These are phyloP conservation scores for Pythium monospermum DNA, from an alignment of 352 stramenopile species.

Conservation along the genomic window DNA sequence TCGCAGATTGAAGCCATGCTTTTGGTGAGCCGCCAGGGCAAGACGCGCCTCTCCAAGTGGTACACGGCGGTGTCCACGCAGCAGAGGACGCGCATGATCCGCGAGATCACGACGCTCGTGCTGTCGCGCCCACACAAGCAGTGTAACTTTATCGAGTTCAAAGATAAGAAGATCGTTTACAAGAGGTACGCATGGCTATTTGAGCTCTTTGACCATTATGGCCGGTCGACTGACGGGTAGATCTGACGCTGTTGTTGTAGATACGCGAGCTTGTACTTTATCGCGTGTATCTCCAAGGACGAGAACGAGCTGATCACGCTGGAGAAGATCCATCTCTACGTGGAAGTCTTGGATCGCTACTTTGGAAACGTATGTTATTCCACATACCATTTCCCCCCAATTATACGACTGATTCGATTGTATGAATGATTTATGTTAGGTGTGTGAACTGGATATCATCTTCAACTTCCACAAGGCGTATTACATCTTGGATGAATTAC, in stretches of 20 bases:
- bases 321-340: conserved; percentile 97
- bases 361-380: conserved; percentile 86
- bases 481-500: conserved; percentile 99
- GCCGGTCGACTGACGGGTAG: too few relatives aligned
- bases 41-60: conserved; percentile 90
- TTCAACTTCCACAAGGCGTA: conserved; percentile 99
- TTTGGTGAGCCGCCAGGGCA: conserved; percentile 89
- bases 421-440: too few relatives aligned
- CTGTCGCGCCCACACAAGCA: conserved; percentile 80
- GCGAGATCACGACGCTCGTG: conserved; percentile 86
- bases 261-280: conserved; percentile 98
- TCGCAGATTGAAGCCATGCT: conserved; percentile 83
- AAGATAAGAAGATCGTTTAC: conserved; percentile 98
- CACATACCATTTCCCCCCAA: too few relatives aligned
- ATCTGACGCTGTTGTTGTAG: too few relatives aligned
- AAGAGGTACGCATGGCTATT: conserved; percentile 60
- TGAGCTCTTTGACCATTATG: not conserved
- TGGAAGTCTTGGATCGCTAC: conserved; percentile 97
- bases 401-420: too few relatives aligned
- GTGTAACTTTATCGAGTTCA: conserved; percentile 97
- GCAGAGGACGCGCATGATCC: conserved; percentile 86
- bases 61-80: conserved; percentile 76
- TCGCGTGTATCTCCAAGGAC: conserved; percentile 92
- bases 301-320: conserved; percentile 98
- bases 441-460: conserved; percentile 97